Evolutionary conservation across 495 filamentous ascomycete species (phyloP).

Genomic region (Trichocladium antarcticum): DNA sequence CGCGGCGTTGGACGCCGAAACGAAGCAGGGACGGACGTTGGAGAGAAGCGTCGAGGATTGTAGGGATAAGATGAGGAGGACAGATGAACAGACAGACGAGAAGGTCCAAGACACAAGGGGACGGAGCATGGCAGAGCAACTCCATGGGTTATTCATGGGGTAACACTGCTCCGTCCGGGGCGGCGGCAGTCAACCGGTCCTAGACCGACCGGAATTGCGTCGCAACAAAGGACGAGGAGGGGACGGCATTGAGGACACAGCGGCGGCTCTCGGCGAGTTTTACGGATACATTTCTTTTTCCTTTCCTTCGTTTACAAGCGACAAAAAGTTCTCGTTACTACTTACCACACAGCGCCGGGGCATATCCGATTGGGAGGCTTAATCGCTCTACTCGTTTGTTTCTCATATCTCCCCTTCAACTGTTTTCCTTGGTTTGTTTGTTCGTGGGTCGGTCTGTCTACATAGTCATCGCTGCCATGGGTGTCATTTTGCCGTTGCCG

Average conservation of each 20-base stretch:
- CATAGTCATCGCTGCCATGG: neutral
- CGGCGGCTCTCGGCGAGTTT: neutral
- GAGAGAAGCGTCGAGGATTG: neutral
- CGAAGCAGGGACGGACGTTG: neutral
- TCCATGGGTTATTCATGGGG: neutral
- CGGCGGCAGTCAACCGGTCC: neutral
- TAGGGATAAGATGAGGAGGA: neutral
- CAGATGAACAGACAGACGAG: neutral
- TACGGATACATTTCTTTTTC: neutral
- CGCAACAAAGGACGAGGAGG: neutral
- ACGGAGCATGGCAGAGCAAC: neutral
- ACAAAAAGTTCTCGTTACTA: neutral
- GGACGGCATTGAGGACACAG: neutral
- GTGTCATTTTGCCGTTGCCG: neutral
- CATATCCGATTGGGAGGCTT: neutral
- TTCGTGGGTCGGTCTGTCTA: neutral
- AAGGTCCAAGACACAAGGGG: neutral
- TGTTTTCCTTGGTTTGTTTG: neutral
- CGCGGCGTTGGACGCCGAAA: neutral
- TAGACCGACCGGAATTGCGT: neutral
- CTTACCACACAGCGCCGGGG: neutral
- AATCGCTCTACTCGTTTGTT: neutral
- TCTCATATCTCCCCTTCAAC: neutral
- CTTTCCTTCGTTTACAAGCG: neutral
- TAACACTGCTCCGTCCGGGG: neutral